phyloP scores from a whole-genome alignment of 257 asterid genomes.

The Oldenlandia corymbosa region DNA sequence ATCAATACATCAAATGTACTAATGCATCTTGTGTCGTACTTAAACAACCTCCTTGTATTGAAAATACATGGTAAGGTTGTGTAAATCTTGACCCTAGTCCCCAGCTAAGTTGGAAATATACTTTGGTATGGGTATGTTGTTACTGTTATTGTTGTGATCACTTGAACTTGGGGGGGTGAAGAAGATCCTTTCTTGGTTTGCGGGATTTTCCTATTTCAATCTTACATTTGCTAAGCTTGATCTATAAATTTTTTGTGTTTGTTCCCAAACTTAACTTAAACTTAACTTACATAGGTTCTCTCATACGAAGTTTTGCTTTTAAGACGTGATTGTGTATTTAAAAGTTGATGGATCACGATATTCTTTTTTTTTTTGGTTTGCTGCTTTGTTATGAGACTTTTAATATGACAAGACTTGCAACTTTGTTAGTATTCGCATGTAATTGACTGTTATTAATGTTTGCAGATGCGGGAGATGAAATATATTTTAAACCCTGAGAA shows the following conservation, averaged over 20 bases:
- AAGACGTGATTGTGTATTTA: background rate
- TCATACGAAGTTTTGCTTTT: background rate
- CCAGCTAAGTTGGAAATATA: no score
- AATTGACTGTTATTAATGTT: background rate
- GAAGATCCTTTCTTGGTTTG: background rate
- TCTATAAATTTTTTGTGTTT: no score
- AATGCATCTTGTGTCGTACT: no score
- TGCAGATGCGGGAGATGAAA: constrained; percentile 51
- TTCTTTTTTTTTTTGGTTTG: no score
- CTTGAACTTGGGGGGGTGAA: background rate
- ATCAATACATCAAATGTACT: no score
- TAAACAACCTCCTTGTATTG: no score
- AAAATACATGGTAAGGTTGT: no score
- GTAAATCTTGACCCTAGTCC: no score
- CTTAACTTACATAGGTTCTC: background rate
- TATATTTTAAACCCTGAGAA: constrained; percentile 36
- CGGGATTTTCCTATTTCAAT: background rate
- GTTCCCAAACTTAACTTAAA: no score
- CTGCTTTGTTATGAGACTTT: background rate
- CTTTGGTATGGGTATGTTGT: no score
- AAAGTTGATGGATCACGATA: background rate
- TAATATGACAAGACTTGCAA: background rate
- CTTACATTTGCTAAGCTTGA: background rate
- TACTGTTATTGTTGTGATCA: no score
- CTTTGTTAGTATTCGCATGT: background rate